phyloP scores from a whole-genome alignment of 371 early-diverging fungal species.

The Rozella allomycis region DNA sequence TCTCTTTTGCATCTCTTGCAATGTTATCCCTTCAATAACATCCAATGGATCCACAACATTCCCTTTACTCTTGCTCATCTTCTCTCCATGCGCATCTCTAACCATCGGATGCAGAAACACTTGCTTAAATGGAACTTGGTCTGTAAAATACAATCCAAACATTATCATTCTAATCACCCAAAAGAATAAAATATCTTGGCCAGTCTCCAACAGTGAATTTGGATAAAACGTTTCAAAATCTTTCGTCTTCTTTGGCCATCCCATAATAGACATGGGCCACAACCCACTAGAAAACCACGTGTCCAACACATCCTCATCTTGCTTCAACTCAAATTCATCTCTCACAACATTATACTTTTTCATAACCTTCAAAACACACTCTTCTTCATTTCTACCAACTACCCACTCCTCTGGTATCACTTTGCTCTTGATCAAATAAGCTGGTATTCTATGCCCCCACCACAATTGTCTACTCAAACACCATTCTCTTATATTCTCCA shows the following conservation, averaged over 20 bases:
- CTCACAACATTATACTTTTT: constrained; percentile 36
- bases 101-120: constrained; percentile 95
- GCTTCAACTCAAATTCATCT: constrained; percentile 22
- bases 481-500: constrained; percentile 94
- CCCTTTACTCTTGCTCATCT: constrained; percentile 96
- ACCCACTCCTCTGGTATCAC: constrained; percentile 58
- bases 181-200: constrained; percentile 98
- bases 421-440: constrained; percentile 72
- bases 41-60: constrained; percentile 98
- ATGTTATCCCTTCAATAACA: constrained; percentile 81
- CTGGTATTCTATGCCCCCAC: constrained; percentile 99
- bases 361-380: constrained; percentile 50
- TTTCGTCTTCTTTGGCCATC: constrained; percentile 79
- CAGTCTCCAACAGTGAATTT: constrained; percentile 85
- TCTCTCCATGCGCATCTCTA: constrained; percentile 97
- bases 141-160: constrained; percentile 87
- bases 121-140: constrained; percentile 74
- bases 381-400: constrained; percentile 54
- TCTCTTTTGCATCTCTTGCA: constrained; percentile 48
- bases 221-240: constrained; percentile 84
- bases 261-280: constrained; percentile 95
- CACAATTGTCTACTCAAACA: constrained; percentile 92
- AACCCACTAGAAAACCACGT: constrained; percentile 99
- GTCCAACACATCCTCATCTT: constrained; percentile 96
- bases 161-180: constrained; percentile 99